A percentile compares a stretch with the other conserved stretches of the same genome.
These are phyloP conservation scores for Monosporozyma unispora DNA, from an alignment of 805 yeast species.

Conservation along the genomic window DNA sequence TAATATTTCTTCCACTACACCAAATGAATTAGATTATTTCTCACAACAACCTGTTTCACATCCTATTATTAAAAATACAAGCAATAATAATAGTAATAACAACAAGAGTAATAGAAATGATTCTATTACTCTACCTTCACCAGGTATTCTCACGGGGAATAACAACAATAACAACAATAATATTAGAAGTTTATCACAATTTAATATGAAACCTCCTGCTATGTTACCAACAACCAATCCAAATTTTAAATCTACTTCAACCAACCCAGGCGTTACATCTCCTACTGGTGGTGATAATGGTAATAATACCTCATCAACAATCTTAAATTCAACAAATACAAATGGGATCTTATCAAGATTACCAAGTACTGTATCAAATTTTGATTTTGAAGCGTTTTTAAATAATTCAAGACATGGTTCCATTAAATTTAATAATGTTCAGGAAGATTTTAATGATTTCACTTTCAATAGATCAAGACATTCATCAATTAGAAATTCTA, in stretches of 20 bases:
- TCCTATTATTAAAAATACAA: neutral
- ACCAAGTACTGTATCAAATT: neutral
- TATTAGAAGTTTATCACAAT: slow-evolving; percentile 4
- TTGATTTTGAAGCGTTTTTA: slow-evolving; percentile 8
- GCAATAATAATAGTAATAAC: neutral
- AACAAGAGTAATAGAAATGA: neutral
- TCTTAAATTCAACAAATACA: neutral
- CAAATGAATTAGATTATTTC: slow-evolving; percentile 19
- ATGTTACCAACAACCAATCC: slow-evolving; percentile 9
- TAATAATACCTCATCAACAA: neutral
- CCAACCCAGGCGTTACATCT: neutral
- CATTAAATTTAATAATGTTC: slow-evolving; percentile 17
- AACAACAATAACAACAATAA: neutral
- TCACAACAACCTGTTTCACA: slow-evolving; percentile 1
- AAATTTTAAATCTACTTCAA: neutral
- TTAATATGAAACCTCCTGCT: slow-evolving; percentile 22
- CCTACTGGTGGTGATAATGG: slow-evolving; percentile 1
- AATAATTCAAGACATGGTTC: slow-evolving; percentile 24
- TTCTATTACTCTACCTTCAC: neutral
- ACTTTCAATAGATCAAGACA: slow-evolving; percentile 24
- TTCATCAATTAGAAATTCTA: slow-evolving; percentile 19
- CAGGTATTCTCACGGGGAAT: neutral
- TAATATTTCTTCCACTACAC: neutral
- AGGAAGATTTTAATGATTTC: slow-evolving; percentile 25
- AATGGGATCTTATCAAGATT: neutral